Evolutionary conservation across 139 green algal species (phyloP).

Genomic region (Chlorella ohadii): DNA sequence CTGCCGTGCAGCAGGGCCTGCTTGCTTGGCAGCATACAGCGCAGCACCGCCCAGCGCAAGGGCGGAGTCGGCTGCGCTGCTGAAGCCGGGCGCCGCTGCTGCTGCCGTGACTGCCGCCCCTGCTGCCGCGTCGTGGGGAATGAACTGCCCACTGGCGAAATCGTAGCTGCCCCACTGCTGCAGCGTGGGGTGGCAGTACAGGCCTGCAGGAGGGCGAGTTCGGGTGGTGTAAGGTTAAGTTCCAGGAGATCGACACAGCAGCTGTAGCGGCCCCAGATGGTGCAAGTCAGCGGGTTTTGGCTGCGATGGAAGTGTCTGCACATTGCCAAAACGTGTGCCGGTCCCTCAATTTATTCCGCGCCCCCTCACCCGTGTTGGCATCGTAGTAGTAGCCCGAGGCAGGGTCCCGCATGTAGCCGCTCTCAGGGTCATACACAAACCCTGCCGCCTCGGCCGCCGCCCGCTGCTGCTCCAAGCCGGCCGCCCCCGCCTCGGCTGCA

Average conservation of each 20-base stretch:
- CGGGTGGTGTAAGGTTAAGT: too few species aligned
- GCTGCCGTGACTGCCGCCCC: neutral
- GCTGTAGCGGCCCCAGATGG: too few species aligned
- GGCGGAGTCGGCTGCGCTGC: slow-evolving; percentile 28
- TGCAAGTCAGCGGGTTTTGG: too few species aligned
- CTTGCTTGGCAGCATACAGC: neutral
- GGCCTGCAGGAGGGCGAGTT: neutral
- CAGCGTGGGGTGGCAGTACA: slow-evolving; percentile 59
- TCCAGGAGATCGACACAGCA: too few species aligned
- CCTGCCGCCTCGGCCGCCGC: slow-evolving; percentile 28
- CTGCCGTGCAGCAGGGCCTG: too few species aligned
- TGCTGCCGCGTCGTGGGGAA: slow-evolving; percentile 11
- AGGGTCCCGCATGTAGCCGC: slow-evolving; percentile 72
- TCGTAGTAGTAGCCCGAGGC: slow-evolving; percentile 74
- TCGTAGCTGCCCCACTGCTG: slow-evolving; percentile 69
- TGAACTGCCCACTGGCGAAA: slow-evolving; percentile 58
- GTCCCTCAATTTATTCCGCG: too few species aligned
- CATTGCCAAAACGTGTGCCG: too few species aligned
- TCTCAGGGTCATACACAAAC: slow-evolving; percentile 60
- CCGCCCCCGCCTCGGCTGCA: neutral
- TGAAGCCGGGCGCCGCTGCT: neutral
- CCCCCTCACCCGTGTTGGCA: slow-evolving; percentile 59
- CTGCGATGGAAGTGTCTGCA: too few species aligned
- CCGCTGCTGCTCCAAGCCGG: slow-evolving; percentile 4
- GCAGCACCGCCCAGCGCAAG: neutral